Base-by-base conservation (phyloP, 192 early-diverging fungal genomes). In the Coemansia interrupta region DNA sequence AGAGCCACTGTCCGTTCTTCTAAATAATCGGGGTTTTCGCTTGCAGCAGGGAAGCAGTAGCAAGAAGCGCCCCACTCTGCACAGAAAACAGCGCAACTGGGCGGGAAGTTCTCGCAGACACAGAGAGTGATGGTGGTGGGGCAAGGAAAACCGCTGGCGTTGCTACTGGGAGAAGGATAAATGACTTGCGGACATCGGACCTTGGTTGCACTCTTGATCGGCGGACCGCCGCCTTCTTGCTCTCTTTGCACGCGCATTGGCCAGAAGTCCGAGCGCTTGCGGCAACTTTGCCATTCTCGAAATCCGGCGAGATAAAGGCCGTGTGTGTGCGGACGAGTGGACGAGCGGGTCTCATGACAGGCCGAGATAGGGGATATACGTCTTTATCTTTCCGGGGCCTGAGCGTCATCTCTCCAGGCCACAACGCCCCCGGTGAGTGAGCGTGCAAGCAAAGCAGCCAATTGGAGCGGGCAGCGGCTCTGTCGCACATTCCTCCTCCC, bases 171-270 rank as follows among this genome's bases (percentile, higher is more conserved):
- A 47, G 5, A 49, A 49, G 13, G 2, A n/a, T 28, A 28, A 49
- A 49, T 29, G 0, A 28, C 0, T 49, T 49, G 47, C 47, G 47
- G 47, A 49, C 47, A 49, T 49, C 47, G 26, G 47, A 7, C 47
- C 24, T 10, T 22, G 24, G 0, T 28, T 12, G 23, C 24, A 6
- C 9, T 26, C 47, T 49, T 49, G 47, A 49, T 49, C 47, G 47
- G 47, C 47, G 47, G 47, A 11, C 32, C 10, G 8, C 32, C 5
- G 8, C 10, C 32, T 1, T 36, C 32, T 36, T 36, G 32, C 10
- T 8, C 10, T 36, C 32, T 36, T 36, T 36, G 32, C 47, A 26
- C 47, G 47, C 24, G 47, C 24, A 49, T 49, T 49, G 47, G 47
- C 18, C 47, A 49, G n/a, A 49, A 49, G 26, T 29, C 47, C 26